These are phyloP conservation scores for Gliomastix tumulicola DNA, from an alignment of 2,329 filamentous ascomycete species.

Conservation along the genomic window DNA sequence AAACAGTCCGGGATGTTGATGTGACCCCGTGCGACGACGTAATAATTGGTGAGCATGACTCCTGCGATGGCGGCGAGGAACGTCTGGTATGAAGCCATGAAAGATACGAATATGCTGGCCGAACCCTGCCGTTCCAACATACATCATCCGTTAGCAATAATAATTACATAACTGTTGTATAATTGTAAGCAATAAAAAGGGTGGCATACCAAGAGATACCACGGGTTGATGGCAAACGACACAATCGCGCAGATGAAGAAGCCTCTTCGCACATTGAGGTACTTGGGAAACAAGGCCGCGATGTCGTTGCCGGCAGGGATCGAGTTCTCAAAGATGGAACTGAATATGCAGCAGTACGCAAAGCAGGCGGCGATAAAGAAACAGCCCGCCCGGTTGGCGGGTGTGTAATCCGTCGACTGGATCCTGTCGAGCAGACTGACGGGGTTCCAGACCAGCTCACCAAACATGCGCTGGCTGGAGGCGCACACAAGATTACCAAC, in stretches of 20 bases:
- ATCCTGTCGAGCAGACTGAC: too few relatives aligned
- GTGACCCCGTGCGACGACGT: conserved; percentile 32
- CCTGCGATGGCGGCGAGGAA: conserved; percentile 33
- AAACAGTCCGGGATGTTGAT: conserved; percentile 46
- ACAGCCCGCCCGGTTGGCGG: too few relatives aligned
- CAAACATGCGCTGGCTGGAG: too few relatives aligned
- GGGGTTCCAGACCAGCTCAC: too few relatives aligned
- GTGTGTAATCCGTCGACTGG: too few relatives aligned
- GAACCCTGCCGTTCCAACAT: conserved; percentile 7
- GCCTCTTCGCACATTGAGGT: conserved; percentile 27
- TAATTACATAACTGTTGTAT: neutral
- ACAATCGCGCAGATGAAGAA: conserved; percentile 21
- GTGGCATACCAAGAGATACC: conserved; percentile 8
- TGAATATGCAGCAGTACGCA: too few relatives aligned
- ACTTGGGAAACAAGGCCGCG: conserved; percentile 21
- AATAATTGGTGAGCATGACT: conserved; percentile 33
- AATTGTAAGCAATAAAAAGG: neutral
- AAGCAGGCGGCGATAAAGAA: too few relatives aligned
- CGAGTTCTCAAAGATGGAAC: conserved; percentile 17
- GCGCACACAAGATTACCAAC: too few relatives aligned
- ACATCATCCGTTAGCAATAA: too few relatives aligned
- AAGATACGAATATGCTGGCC: conserved; percentile 27
- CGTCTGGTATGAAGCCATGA: conserved; percentile 30
- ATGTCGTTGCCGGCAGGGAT: conserved; percentile 20
- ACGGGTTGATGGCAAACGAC: conserved; percentile 12